Evolutionary conservation across 2,329 filamentous ascomycete genomes (phyloP).

Genomic region (Exophiala bonariae): DNA sequence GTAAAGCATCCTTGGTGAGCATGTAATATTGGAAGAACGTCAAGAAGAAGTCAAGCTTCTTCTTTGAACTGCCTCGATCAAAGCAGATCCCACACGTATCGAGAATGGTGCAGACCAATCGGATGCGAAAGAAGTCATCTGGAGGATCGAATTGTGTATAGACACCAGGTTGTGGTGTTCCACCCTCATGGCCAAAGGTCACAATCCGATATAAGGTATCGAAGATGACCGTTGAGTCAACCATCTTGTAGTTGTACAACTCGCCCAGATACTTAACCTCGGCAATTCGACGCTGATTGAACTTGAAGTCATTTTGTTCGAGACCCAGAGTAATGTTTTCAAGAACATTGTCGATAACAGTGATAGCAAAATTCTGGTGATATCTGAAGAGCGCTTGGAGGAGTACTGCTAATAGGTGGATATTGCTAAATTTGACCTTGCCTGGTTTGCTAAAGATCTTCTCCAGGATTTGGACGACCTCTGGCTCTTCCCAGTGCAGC

Average conservation of each 20-base stretch:
- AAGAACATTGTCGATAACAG: conserved; percentile 87
- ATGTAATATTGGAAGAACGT: conserved; percentile 96
- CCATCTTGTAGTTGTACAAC: conserved; percentile 95
- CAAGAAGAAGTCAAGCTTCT: conserved; percentile 97
- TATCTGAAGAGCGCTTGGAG: conserved; percentile 87
- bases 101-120: conserved; percentile 81
- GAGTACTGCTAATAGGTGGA: conserved; percentile 88
- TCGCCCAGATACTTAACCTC: conserved; percentile 97
- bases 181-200: conserved; percentile 83
- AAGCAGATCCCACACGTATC: conserved; percentile 98
- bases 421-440: conserved; percentile 96
- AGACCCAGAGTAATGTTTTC: conserved; percentile 86
- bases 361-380: conserved; percentile 85
- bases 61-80: conserved; percentile 86
- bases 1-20: conserved; percentile 80
- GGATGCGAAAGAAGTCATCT: conserved; percentile 95
- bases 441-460: conserved; percentile 95
- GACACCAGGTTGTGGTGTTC: conserved; percentile 75
- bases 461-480: conserved; percentile 76
- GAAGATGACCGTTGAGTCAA: conserved; percentile 93
- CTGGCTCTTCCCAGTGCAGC: conserved; percentile 93
- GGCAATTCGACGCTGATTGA: conserved; percentile 89
- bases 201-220: conserved; percentile 93
- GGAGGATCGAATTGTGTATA: conserved; percentile 79
- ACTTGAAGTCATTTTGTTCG: conserved; percentile 96